These are phyloP conservation scores for Fraxinus albicans DNA, from an alignment of 305 asterid species.

Conservation along the genomic window DNA sequence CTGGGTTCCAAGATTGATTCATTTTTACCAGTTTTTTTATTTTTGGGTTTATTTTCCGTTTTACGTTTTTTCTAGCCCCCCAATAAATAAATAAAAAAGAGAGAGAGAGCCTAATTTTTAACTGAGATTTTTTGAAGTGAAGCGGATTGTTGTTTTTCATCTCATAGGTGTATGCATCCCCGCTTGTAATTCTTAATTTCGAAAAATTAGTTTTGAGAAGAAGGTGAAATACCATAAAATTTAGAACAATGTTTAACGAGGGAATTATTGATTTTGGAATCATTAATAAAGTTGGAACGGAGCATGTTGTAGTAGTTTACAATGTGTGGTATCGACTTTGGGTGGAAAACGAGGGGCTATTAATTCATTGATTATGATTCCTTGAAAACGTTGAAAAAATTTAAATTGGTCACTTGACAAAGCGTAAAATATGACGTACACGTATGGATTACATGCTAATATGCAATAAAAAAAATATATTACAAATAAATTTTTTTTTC, in stretches of 20 bases:
- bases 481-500: too few relatives aligned
- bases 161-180: too few relatives aligned
- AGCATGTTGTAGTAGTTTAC: not conserved
- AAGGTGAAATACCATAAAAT: too few relatives aligned
- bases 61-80: not conserved
- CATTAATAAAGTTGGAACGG: not conserved
- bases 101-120: not conserved
- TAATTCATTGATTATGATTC: not conserved
- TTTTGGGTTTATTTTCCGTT: not conserved
- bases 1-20: slow-evolving; percentile 54
- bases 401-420: too few relatives aligned
- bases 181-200: too few relatives aligned
- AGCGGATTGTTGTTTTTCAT: too few relatives aligned
- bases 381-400: not conserved
- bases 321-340: not conserved
- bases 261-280: too few relatives aligned
- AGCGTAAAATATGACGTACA: too few relatives aligned
- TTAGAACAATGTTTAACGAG: too few relatives aligned
- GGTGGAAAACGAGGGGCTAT: not conserved
- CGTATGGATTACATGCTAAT: too few relatives aligned
- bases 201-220: too few relatives aligned
- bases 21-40: not conserved
- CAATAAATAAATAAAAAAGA: not conserved
- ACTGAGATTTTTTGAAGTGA: not conserved
- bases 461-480: too few relatives aligned